Evolutionary conservation across 768 basidiomycete genomes (phyloP), one percentile per base, ranked within the genome.

Genomic region (Podaxis sp.): DNA sequence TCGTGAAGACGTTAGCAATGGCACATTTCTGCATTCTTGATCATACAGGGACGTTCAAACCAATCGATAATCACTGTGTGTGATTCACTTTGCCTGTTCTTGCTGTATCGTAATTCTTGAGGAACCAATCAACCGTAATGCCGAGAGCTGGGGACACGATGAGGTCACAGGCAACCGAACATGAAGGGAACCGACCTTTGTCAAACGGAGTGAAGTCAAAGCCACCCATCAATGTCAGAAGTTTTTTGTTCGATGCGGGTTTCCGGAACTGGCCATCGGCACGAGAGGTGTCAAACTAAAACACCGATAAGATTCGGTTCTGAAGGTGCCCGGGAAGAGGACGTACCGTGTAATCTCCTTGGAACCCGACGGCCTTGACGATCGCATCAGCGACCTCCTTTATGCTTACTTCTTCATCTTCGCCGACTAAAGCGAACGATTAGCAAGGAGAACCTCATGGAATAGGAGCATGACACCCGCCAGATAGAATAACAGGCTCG

Each of bases 181-280:
- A 40, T 30, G 42, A 22, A 30, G 36, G 4, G 22, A 42, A 19
- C 2, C 46, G 65, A 92, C 92, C 92, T 74, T 85, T 65, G 36
- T 94, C 85, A 73, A 99, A 96, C 7, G 95, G 95, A 33, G 95
- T 97, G 75, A 98, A 98, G 74, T 89, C 70, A 79, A 96, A 97
- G 3, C 79, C 87, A 30, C 89, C 89, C 55, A 95, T 87, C 57
- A 92, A 77, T n/a, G 75, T 76, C 54, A 93, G 71, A 5, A 97
- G 79, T 74, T 96, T 96, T 70, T 84, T 87, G 76, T 99, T 99
- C 40, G 93, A 94, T 17, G 96, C 96, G 0, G 96, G 95, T 77
- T 98, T 98, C 68, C 95, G 88, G 84, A 89, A 96, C 74, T 98
- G 96, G 1, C 96, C 95, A 69, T 99, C 96, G 8, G 95, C 87